These are phyloP conservation scores for Protostelium mycophagum DNA, from an alignment of 78 protist species.

Conservation along the genomic window DNA sequence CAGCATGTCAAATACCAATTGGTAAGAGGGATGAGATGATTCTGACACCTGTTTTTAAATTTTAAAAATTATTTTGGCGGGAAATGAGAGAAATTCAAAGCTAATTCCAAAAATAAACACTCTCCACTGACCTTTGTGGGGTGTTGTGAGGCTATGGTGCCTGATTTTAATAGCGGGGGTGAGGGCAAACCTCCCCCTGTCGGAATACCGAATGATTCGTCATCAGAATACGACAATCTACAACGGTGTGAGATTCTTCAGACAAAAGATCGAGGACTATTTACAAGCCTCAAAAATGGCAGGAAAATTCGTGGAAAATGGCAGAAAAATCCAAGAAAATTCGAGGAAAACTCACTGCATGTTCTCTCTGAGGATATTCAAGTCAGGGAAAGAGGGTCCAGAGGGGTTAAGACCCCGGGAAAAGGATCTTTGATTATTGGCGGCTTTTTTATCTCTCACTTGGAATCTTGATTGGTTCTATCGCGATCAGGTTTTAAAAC, in stretches of 20 bases:
- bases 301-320: no score
- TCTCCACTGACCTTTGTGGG: background rate
- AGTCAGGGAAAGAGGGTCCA: background rate
- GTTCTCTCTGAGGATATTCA: background rate
- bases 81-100: no score
- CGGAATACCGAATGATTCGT: background rate
- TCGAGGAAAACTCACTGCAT: background rate
- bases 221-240: background rate
- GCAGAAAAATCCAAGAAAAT: no score
- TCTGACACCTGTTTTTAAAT: background rate
- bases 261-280: no score
- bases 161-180: background rate
- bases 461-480: background rate
- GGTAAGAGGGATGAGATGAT: background rate
- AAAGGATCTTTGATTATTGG: background rate
- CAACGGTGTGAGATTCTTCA: background rate
- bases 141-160: background rate
- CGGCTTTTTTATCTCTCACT: background rate
- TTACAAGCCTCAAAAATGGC: no score
- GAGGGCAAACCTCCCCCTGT: background rate
- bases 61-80: background rate
- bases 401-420: background rate
- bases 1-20: background rate
- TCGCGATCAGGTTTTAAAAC: background rate
- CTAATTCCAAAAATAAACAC: no score